Evolutionary conservation across 352 stramenopile species (phyloP).

Genomic region (Globisporangium solare): DNA sequence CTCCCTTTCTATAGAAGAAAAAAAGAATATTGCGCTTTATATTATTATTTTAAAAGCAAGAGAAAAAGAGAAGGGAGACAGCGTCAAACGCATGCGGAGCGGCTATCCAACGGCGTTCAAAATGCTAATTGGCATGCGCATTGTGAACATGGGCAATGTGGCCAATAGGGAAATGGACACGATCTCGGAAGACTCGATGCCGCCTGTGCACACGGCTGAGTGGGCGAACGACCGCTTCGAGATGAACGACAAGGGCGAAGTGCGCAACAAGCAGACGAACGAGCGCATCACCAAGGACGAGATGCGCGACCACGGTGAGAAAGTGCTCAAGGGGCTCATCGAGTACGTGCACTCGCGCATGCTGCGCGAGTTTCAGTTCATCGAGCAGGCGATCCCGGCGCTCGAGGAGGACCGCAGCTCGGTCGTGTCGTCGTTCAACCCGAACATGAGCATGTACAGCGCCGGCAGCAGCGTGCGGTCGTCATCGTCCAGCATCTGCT

Average conservation of each 20-base stretch:
- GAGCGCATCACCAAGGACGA: slow-evolving; percentile 65
- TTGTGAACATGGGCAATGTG: too few relatives aligned
- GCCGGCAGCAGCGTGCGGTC: slow-evolving; percentile 41
- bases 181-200: slow-evolving; percentile 63
- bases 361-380: slow-evolving; percentile 73
- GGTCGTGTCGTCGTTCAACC: slow-evolving; percentile 43
- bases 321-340: slow-evolving; percentile 64
- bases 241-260: slow-evolving; percentile 48
- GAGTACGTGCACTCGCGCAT: slow-evolving; percentile 73
- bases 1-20: slow-evolving; percentile 7
- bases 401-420: slow-evolving; percentile 55
- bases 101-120: too few relatives aligned
- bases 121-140: too few relatives aligned
- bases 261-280: slow-evolving; percentile 41
- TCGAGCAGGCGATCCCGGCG: slow-evolving; percentile 74
- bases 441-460: slow-evolving; percentile 27
- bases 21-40: background rate
- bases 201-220: slow-evolving; percentile 31
- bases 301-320: slow-evolving; percentile 65
- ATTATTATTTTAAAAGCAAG: too few relatives aligned
- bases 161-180: slow-evolving; percentile 67
- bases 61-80: too few relatives aligned
- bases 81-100: background rate
- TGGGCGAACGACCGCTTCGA: slow-evolving; percentile 62
- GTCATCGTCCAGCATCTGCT: slow-evolving; percentile 79